Percentiles rank a stretch among this genome's conserved stretches.
phyloP scores from a whole-genome alignment of 495 filamentous ascomycete genomes.

The Hypoxylon crocopeplum region DNA sequence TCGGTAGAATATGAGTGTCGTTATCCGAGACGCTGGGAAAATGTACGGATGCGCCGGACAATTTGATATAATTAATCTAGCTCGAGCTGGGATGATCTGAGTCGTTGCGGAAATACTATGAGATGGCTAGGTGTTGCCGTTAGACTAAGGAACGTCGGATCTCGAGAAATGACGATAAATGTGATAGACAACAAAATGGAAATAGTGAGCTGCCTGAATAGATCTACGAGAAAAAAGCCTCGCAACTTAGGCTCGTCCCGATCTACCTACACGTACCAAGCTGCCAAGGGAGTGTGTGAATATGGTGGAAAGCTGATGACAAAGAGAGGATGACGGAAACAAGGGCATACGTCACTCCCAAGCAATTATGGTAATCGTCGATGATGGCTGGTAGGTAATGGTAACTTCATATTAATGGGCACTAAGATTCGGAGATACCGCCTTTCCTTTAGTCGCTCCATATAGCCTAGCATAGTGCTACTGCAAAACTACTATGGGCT shows the following conservation, averaged over 20 bases:
- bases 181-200: not conserved
- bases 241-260: not conserved
- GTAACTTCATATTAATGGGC: conserved; percentile 30
- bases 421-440: conserved; percentile 33
- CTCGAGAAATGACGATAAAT: not conserved
- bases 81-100: not conserved
- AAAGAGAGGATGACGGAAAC: conserved; percentile 27
- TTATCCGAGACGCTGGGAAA: conserved; percentile 6
- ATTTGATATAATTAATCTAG: conserved; percentile 21
- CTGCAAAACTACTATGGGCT: conserved; percentile 8
- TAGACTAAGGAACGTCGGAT: not conserved
- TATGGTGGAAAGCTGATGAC: conserved; percentile 15
- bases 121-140: conserved; percentile 9
- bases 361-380: conserved; percentile 7
- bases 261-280: conserved; percentile 24
- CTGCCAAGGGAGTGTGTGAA: conserved; percentile 12
- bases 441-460: conserved; percentile 24
- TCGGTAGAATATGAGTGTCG: not conserved
- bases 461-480: conserved; percentile 23
- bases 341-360: conserved; percentile 34
- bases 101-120: not conserved
- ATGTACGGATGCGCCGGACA: conserved; percentile 33
- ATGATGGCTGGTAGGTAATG: conserved; percentile 29
- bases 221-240: not conserved
- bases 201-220: not conserved